phyloP scores from a whole-genome alignment of 108 stramenopile species.

The Nannochloropsis gaditana region DNA sequence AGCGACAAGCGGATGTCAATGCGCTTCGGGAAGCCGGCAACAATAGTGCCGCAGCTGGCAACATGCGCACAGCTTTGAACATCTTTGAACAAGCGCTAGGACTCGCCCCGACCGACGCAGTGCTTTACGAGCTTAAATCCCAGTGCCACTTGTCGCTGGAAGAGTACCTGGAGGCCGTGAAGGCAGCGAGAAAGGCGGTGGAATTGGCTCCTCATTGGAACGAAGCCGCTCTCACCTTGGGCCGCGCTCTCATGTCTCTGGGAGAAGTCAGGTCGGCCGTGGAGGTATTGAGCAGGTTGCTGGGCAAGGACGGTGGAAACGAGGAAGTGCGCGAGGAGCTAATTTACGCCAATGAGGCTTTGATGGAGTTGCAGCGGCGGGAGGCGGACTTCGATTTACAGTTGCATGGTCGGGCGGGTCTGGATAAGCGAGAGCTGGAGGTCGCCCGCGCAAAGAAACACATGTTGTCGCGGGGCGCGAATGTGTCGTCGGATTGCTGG shows the following conservation, averaged over 20 bases:
- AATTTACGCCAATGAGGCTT: background rate
- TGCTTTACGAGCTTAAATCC: background rate
- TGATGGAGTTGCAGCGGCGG: background rate
- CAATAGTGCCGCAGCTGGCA: background rate
- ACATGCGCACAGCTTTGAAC: background rate
- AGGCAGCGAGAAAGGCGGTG: background rate
- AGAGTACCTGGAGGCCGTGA: conserved; percentile 2
- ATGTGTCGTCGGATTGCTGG: background rate
- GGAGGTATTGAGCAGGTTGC: background rate
- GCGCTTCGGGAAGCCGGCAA: background rate
- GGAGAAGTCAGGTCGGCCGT: background rate
- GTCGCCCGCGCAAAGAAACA: background rate
- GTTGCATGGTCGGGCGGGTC: background rate
- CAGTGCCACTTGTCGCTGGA: conserved; percentile 7
- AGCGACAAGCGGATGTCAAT: background rate
- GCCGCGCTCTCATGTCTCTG: background rate
- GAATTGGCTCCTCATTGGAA: background rate
- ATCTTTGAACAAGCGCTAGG: background rate
- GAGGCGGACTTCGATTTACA: conserved; percentile 15
- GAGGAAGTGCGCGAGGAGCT: conserved; percentile 19
- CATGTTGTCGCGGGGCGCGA: background rate
- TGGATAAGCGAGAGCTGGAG: background rate
- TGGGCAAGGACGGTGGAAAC: background rate
- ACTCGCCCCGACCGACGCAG: conserved; percentile 4
- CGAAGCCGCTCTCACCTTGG: background rate